Conservation (phyloP, 179 eudicot species). For the Carnegiea gigantea region DNA sequence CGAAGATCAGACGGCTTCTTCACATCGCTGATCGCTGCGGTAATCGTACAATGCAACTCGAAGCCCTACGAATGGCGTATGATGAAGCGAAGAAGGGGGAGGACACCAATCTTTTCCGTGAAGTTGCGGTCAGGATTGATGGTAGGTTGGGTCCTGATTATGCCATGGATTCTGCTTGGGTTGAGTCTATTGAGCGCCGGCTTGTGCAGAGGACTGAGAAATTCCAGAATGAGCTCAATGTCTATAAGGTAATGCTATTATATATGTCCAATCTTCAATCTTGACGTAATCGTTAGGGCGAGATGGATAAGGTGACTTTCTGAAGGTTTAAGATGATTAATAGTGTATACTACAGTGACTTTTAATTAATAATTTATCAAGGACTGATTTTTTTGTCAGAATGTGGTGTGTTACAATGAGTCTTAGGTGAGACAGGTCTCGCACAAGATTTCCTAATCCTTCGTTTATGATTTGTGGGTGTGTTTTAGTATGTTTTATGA, state of each 20-base stretch:
- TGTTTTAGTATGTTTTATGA: not conserved
- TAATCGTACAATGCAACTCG: conserved; percentile 52
- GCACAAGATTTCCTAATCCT: no score
- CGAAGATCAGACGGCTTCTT: conserved; percentile 65
- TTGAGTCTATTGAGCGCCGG: conserved; percentile 56
- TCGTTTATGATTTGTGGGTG: not conserved
- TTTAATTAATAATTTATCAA: no score
- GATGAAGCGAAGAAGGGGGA: conserved; percentile 89
- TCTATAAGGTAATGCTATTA: conserved; percentile 55
- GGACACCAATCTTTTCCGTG: conserved; percentile 62
- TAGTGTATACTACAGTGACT: no score
- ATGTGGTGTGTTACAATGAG: no score
- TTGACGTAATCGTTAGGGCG: no score
- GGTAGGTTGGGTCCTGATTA: conserved; percentile 57
- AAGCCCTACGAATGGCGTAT: conserved; percentile 82
- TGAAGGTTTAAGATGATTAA: no score
- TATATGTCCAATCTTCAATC: not conserved
- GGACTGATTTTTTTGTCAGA: no score
- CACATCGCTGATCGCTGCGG: conserved; percentile 71
- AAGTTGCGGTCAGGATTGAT: conserved; percentile 58
- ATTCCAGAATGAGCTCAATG: conserved; percentile 84
- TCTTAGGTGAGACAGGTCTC: no score
- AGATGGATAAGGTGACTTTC: no score
- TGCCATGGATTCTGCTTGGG: conserved; percentile 54
- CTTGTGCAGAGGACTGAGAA: conserved; percentile 69